Base-by-base conservation (phyloP, 768 basidiomycete genomes). In the Plicaturopsis crispa region DNA sequence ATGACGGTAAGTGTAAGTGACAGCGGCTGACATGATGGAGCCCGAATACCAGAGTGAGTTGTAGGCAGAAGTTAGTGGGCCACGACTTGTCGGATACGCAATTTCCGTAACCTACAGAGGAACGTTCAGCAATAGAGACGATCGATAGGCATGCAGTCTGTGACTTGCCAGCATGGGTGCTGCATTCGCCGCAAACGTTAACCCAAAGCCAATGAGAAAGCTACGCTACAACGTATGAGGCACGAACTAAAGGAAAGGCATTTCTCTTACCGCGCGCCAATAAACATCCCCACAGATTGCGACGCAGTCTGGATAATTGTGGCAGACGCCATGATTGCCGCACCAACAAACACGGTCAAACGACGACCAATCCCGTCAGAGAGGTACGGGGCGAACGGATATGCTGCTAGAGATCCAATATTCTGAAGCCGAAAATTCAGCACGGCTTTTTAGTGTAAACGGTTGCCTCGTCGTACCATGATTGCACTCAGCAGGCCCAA, bases 1-100 rank as follows among this genome's bases (percentile, higher is more conserved):
- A n/a, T n/a, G n/a, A n/a, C n/a, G n/a, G n/a, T n/a, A n/a, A n/a
- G n/a, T n/a, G n/a, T n/a, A n/a, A n/a, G n/a, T n/a, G n/a, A n/a
- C n/a, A 46, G 33, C 33, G 39, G 65, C 74, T 32, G 46, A 80
- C 78, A 88, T 52, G 54, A 89, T 86, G 39, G 84, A 69, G 41
- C 88, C 88, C 12, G 81, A 78, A 55, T 86, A 87, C 86, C 88
- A 90, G 43, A 88, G 78, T 20, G 84, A 81, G 67, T 88, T 86
- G 66, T 84, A 87, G 35, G 77, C 60, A 2, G 84, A 78, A 11
- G 84, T 90, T 42, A 92, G 60, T 23, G 78, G 78, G 11, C 79
- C 82, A 48, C 89, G 86, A 59, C 92, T 82, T 8, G 73, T 65
- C 12, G 88, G 89, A 56, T 90, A 90, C 1, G 88, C 70, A n/a